These are phyloP conservation scores for Entomophthora muscae DNA, from an alignment of 371 early-diverging fungal genomes.

Conservation along the genomic window DNA sequence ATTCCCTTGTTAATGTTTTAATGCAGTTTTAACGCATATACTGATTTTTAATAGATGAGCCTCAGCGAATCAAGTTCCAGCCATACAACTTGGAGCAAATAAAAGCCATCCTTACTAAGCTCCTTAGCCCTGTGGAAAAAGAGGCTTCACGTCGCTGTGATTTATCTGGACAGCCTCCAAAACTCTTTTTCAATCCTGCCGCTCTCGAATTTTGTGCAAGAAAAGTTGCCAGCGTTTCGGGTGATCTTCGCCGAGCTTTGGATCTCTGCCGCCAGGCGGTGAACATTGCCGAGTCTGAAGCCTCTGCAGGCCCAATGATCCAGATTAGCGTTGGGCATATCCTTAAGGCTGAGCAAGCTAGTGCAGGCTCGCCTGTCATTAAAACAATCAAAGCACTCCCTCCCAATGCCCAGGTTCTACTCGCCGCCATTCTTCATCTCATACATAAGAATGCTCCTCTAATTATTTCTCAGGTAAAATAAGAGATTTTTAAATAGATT, in stretches of 20 bases:
- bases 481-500: no score
- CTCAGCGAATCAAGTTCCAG: conserved; percentile 60
- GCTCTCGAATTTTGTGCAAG: conserved; percentile 85
- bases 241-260: conserved; percentile 78
- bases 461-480: not conserved
- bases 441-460: not conserved
- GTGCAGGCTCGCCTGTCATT: conserved; percentile 8
- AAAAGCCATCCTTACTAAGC: conserved; percentile 41
- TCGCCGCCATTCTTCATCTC: not conserved
- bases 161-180: not conserved
- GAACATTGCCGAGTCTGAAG: conserved; percentile 55
- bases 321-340: conserved; percentile 8
- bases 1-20: no score
- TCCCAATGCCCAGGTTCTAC: conserved; percentile 1
- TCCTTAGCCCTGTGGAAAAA: not conserved
- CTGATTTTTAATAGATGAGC: no score
- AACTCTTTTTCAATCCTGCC: conserved; percentile 10
- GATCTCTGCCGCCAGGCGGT: conserved; percentile 79
- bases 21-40: no score
- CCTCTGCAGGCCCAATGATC: conserved; percentile 15
- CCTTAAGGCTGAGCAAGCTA: conserved; percentile 12
- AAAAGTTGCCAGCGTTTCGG: conserved; percentile 77
- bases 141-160: not conserved
- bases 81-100: conserved; percentile 75
- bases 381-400: conserved; percentile 6